Evolutionary conservation across 257 asterid genomes (phyloP).

Genomic region (Plantago ovata): DNA sequence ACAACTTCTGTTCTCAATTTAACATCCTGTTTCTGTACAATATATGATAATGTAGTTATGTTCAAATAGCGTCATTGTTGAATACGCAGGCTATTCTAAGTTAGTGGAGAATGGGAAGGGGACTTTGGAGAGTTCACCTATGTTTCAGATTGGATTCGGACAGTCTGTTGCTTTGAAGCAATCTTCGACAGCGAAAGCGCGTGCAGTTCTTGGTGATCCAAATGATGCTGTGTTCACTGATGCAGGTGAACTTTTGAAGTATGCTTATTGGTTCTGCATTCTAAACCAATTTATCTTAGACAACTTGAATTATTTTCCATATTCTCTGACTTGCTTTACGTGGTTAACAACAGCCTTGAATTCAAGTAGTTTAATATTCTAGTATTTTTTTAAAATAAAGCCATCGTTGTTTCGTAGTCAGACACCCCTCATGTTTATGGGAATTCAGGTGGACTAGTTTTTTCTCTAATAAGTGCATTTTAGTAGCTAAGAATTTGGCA

Average conservation of each 20-base stretch:
- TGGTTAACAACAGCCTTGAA: too few species aligned
- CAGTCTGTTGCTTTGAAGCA: constrained; percentile 48
- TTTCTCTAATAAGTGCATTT: not conserved
- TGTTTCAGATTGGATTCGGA: constrained; percentile 69
- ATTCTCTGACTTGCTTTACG: too few species aligned
- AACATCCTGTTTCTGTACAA: not conserved
- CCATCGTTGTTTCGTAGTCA: too few species aligned
- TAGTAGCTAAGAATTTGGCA: not conserved
- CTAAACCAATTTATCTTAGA: too few species aligned
- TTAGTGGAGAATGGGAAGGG: constrained; percentile 39
- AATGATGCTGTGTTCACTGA: constrained; percentile 20
- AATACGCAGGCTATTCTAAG: constrained; percentile 47
- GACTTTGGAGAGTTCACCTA: constrained; percentile 30
- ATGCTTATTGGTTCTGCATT: not conserved
- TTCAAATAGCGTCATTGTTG: not conserved
- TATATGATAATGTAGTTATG: not conserved
- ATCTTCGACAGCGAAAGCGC: constrained; percentile 66
- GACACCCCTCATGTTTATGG: too few species aligned
- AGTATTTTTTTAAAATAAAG: too few species aligned
- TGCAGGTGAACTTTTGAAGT: constrained; percentile 18
- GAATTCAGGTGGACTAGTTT: not conserved
- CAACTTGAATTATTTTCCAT: too few species aligned
- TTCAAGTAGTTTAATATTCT: too few species aligned
- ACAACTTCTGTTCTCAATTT: not conserved
- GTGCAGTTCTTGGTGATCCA: constrained; percentile 53